Evolutionary conservation across 2,329 filamentous ascomycete species (phyloP).

Genomic region (Monilinia fructigena): DNA sequence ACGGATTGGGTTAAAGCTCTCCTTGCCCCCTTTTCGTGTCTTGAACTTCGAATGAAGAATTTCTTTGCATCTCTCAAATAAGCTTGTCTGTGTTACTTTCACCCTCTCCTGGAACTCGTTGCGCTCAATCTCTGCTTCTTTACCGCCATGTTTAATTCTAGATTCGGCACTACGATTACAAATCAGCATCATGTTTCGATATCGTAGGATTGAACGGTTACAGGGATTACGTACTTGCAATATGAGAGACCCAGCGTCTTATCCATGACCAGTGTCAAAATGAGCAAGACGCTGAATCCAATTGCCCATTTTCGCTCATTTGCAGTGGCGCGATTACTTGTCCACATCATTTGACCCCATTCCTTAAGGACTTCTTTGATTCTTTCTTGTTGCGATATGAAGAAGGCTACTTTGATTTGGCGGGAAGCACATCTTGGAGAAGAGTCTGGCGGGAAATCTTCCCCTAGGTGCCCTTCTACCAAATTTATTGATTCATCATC

Average conservation of each 20-base stretch:
- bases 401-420: slow-evolving; percentile 40
- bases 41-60: slow-evolving; percentile 41
- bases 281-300: slow-evolving; percentile 37
- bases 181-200: slow-evolving; percentile 29
- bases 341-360: slow-evolving; percentile 40
- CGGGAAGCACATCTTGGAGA: slow-evolving; percentile 36
- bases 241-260: slow-evolving; percentile 30
- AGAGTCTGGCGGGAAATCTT: slow-evolving; percentile 32
- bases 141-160: slow-evolving; percentile 27
- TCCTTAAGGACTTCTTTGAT: slow-evolving; percentile 36
- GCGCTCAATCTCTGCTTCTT: slow-evolving; percentile 31
- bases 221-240: slow-evolving; percentile 24
- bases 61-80: slow-evolving; percentile 40
- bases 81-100: slow-evolving; percentile 34
- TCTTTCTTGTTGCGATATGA: slow-evolving; percentile 34
- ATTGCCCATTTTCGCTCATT: slow-evolving; percentile 39
- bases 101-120: slow-evolving; percentile 32
- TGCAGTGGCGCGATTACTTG: slow-evolving; percentile 32
- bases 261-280: slow-evolving; percentile 37
- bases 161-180: slow-evolving; percentile 33
- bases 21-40: slow-evolving; percentile 39
- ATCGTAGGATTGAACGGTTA: slow-evolving; percentile 26
- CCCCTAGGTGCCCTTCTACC: slow-evolving; percentile 31
- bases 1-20: slow-evolving; percentile 39
- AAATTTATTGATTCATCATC: slow-evolving; percentile 33